Conservation (phyloP, 306 rosid species). For the Trichosanthes cucumerina region DNA sequence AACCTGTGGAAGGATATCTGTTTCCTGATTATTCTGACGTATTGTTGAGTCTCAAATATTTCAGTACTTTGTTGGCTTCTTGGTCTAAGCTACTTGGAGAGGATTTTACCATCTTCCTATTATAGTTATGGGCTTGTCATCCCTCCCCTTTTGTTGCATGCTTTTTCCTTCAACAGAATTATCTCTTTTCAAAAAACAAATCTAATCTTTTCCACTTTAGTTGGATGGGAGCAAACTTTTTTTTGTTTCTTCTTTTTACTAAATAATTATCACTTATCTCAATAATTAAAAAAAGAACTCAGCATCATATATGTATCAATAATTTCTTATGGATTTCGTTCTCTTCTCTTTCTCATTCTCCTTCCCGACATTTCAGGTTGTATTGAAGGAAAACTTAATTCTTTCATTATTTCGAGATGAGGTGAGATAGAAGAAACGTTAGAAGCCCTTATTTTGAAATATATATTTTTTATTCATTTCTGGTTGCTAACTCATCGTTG, state of each 20-base stretch:
- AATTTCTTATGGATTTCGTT: slow-evolving; percentile 11
- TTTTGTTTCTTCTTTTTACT: background rate
- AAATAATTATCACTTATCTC: background rate
- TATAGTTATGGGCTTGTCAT: background rate
- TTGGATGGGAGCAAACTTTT: background rate
- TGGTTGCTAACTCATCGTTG: slow-evolving; percentile 6
- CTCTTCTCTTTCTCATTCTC: background rate
- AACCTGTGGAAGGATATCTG: background rate
- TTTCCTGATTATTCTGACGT: background rate
- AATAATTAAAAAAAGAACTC: background rate
- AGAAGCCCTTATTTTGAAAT: slow-evolving; percentile 13
- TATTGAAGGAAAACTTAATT: slow-evolving; percentile 80
- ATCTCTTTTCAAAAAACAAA: background rate
- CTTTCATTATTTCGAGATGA: slow-evolving; percentile 91
- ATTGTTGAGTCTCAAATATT: background rate
- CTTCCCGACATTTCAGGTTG: slow-evolving; percentile 51
- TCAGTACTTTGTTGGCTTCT: background rate
- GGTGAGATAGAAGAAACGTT: slow-evolving; percentile 29
- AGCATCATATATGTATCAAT: background rate
- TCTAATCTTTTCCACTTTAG: background rate
- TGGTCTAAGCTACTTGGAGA: background rate
- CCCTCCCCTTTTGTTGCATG: background rate
- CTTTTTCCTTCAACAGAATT: background rate
- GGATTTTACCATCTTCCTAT: background rate
- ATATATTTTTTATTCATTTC: slow-evolving; percentile 8